Base-by-base conservation (phyloP, 202 grass and related monocot species). In the Eragrostis tef region DNA sequence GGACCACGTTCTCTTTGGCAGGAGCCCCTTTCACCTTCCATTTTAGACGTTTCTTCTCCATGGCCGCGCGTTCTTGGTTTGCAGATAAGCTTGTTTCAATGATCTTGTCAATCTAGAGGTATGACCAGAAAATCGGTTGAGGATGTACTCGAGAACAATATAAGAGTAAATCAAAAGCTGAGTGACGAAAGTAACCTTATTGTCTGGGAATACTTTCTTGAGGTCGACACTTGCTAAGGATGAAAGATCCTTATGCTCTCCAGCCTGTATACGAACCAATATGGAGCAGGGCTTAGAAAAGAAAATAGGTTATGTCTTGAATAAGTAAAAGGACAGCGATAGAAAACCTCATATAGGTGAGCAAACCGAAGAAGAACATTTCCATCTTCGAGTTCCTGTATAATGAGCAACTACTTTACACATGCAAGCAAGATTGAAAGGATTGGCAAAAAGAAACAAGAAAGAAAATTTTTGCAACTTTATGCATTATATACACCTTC, bases 41-140 rank as follows among this genome's bases (percentile, higher is more conserved):
- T 76, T 94, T 94, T 82, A 98, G 73, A 65, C 90, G 92, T 78
- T 90, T 98, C 85, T 91, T 94, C 86, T 94, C 92, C 95, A 94
- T 93, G 77, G 69, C 57, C 4, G 75, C 29, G 2, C 88, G 88
- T 67, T 93, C 87, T 90, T 98, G 95, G 83, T 98, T 98, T 42
- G 88, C 95, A 6, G 92, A 94, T 78, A 98, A 54, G 80, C 81
- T 98, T 54, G 59, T 94, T 77, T 94, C 95, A 9, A 47, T 49
- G 11, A 98, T 88, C 73, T 94, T 93, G 79, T 36, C 64, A 54
- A 98, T 83, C 92, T 98, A 60, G 77, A 10, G 54, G 34, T 42
- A 3, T 47, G 56, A 50, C 77, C 7, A 21, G 31, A 73, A 79
- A 42, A 48, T 3, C 15, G 62, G 26, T 52, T 88, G 10, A 73